phyloP scores from a whole-genome alignment of 1,284 basidiomycete species.

The Ustilago xerochloae region DNA sequence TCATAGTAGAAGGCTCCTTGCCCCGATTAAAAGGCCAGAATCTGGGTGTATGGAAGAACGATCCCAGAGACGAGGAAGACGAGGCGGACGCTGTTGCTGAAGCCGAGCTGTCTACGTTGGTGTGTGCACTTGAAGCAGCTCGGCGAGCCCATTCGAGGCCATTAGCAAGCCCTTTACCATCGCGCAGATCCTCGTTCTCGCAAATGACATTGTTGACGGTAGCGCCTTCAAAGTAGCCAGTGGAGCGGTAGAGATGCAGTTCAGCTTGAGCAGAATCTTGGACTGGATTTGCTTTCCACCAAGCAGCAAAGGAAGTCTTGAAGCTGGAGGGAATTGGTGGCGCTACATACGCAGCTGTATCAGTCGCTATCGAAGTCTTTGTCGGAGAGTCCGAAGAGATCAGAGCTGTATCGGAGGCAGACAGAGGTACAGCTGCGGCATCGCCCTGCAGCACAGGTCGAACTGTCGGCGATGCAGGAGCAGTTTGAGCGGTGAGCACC shows the following conservation, averaged over 20 bases:
- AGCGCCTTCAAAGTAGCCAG: slow-evolving; percentile 57
- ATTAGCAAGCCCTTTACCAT: slow-evolving; percentile 40
- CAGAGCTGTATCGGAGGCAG: slow-evolving; percentile 33
- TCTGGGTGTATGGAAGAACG: slow-evolving; percentile 22
- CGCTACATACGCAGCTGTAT: slow-evolving; percentile 29
- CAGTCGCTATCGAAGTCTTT: not conserved
- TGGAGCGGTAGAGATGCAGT: slow-evolving; percentile 49
- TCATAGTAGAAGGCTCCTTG: slow-evolving; percentile 48
- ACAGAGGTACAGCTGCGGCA: slow-evolving; percentile 7
- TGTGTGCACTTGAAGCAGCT: not conserved
- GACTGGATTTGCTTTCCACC: slow-evolving; percentile 47
- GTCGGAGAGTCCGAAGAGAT: not conserved
- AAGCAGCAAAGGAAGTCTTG: slow-evolving; percentile 50
- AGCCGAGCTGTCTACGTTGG: not conserved
- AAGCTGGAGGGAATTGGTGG: slow-evolving; percentile 55
- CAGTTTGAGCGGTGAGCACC: slow-evolving; percentile 24
- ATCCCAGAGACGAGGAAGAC: slow-evolving; percentile 7
- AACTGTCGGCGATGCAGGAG: slow-evolving; percentile 20
- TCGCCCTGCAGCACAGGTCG: not conserved
- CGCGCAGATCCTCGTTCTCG: slow-evolving; percentile 37
- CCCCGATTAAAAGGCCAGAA: slow-evolving; percentile 38
- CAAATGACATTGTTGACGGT: slow-evolving; percentile 49
- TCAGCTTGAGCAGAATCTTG: slow-evolving; percentile 57
- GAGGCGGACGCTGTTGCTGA: not conserved
- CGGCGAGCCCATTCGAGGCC: slow-evolving; percentile 22